Evolutionary conservation across 805 yeast genomes (phyloP).

Genomic region (Ogataea pini): DNA sequence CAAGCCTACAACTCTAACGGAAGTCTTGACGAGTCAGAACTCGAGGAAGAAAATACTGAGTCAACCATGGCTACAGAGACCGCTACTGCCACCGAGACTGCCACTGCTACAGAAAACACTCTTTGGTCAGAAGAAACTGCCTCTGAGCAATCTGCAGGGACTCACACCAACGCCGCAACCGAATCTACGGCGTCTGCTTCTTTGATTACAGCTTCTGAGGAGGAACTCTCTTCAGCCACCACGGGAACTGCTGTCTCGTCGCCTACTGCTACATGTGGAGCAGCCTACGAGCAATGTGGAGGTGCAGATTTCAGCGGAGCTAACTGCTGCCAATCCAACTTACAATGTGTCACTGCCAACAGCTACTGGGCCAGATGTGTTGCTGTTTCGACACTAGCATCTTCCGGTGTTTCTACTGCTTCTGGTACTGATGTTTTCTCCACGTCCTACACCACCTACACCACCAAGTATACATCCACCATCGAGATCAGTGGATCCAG

Average conservation of each 20-base stretch:
- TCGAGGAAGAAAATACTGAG: conserved; percentile 6
- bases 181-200: conserved; percentile 1
- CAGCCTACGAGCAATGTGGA: conserved; percentile 35
- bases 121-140: not conserved
- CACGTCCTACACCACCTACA: conserved; percentile 19
- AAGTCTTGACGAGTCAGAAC: conserved; percentile 19
- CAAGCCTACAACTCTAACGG: conserved; percentile 15
- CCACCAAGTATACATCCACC: conserved; percentile 13
- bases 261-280: conserved; percentile 24
- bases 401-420: conserved; percentile 3
- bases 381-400: conserved; percentile 25
- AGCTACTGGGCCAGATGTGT: conserved; percentile 35
- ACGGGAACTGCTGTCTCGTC: conserved; percentile 1
- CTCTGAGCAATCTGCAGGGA: not conserved
- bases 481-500: conserved; percentile 17
- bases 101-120: not conserved
- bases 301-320: conserved; percentile 30
- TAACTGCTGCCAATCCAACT: conserved; percentile 30
- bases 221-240: not conserved
- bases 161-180: too few species aligned
- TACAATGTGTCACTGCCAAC: conserved; percentile 27
- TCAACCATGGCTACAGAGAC: not conserved
- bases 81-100: conserved; percentile 5
- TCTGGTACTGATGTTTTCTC: conserved; percentile 11
- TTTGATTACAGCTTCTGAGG: not conserved